Evolutionary conservation across 2,329 filamentous ascomycete genomes (phyloP), one percentile per base, ranked within the genome.

Genomic region (Venturia nashicola): DNA sequence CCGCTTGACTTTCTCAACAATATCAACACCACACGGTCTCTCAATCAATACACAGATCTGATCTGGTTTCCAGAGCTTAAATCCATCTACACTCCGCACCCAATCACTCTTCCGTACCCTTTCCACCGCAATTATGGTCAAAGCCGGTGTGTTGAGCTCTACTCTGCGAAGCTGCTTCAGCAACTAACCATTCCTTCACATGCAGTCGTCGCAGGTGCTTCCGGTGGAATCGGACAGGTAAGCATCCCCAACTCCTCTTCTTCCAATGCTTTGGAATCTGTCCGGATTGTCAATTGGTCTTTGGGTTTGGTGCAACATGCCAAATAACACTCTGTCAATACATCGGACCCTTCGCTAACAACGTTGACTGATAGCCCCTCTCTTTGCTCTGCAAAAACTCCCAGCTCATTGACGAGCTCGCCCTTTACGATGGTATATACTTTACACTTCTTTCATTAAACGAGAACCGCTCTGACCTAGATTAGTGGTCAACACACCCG

Each of bases 211-310:
- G 91, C 94, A 80, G 94, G 94, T 79, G 94, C 93, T 76, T 87
- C 93, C 77, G 94, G 94, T 80, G 94, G 94, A 82, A 99, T 99
- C 86, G 94, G 93, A 78, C 93, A 97, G 87, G 92, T 95, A 76
- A 72, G 80, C 39, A 42, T n/a, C 54, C 16, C n/a, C 42, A 9
- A n/a, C 18, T 48, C 27, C n/a, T 32, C 27, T 42, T 44, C 3
- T 48, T 23, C 44, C 16, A 48, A 36, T 20, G 27, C 27, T 57
- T 34, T 9, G 14, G 48, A 18, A 27, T 14, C 36, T 57, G 27
- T 18, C 51, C 27, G 32, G 14, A 2, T n/a, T 4, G 32, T 57
- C 27, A 36, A 57, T 34, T 55, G 51, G 27, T 32, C 51, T 55
- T n/a, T n/a, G 51, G 51, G 5, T 27, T 57, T 57, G n/a, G 5